Evolutionary conservation across 257 asterid species (phyloP).

Genomic region (Cruciata laevipes): DNA sequence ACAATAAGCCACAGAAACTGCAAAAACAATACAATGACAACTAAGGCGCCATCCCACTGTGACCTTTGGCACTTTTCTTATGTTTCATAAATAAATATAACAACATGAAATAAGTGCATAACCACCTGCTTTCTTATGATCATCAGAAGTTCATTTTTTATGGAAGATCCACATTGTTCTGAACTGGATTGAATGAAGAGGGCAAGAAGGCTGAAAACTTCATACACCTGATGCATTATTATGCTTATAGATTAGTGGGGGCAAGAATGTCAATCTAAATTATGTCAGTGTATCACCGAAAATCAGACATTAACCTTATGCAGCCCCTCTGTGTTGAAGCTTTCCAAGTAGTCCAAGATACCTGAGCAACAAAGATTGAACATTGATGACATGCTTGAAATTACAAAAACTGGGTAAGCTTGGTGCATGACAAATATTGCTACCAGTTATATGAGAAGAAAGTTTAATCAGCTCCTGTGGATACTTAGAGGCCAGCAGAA

Average conservation of each 20-base stretch:
- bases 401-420: not conserved
- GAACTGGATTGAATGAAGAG: slow-evolving; percentile 50
- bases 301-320: slow-evolving; percentile 47
- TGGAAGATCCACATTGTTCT: slow-evolving; percentile 55
- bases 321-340: slow-evolving; percentile 55
- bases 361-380: slow-evolving; percentile 36
- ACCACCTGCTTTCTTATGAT: slow-evolving; percentile 75
- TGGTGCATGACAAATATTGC: slow-evolving; percentile 13
- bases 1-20: not conserved
- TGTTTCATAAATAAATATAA: no score
- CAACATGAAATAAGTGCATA: not conserved
- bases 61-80: not conserved
- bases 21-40: not conserved
- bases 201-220: slow-evolving; percentile 66
- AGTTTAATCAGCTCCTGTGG: slow-evolving; percentile 65
- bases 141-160: slow-evolving; percentile 77
- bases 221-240: slow-evolving; percentile 63
- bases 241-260: slow-evolving; percentile 14
- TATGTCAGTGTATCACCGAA: slow-evolving; percentile 13
- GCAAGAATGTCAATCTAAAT: slow-evolving; percentile 7
- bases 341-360: slow-evolving; percentile 83
- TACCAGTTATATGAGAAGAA: slow-evolving; percentile 69
- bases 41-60: not conserved
- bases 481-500: slow-evolving; percentile 50
- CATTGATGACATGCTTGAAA: not conserved